These are phyloP conservation scores for Quercus phellos DNA, from an alignment of 331 rosid genomes.

Conservation along the genomic window DNA sequence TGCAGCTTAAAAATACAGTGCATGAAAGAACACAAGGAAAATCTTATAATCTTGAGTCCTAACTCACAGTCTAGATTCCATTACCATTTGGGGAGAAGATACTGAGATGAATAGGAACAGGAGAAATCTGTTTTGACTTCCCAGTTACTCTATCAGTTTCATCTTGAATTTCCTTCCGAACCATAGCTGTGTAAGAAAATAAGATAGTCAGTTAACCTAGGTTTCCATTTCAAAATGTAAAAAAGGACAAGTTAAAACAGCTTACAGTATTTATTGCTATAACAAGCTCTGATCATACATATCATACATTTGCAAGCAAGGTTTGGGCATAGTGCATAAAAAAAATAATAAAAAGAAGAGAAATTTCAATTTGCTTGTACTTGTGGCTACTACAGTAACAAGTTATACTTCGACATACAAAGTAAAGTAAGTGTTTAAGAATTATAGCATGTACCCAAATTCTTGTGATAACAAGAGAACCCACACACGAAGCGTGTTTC, in stretches of 20 bases:
- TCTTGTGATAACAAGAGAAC: background rate
- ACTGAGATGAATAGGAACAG: constrained; percentile 93
- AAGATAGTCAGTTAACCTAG: constrained; percentile 15
- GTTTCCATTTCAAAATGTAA: background rate
- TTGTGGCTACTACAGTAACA: background rate
- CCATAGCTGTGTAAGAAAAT: constrained; percentile 42
- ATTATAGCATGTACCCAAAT: background rate
- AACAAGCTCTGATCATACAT: constrained; percentile 1
- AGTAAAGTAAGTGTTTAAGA: background rate
- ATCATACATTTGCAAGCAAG: constrained; percentile 2
- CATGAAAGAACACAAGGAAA: background rate
- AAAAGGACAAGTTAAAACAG: background rate
- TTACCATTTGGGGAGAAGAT: constrained; percentile 85
- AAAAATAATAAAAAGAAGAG: background rate
- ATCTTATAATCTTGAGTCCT: background rate
- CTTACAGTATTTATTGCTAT: background rate
- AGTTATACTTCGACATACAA: background rate
- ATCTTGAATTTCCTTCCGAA: constrained; percentile 83
- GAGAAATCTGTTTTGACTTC: constrained; percentile 76
- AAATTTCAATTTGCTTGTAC: background rate
- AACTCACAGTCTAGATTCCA: background rate
- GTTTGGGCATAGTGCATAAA: background rate
- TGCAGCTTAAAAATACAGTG: background rate
- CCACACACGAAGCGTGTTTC: background rate
- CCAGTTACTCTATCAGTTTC: constrained; percentile 93